A percentile compares a stretch with the other conserved stretches of the same genome.
Conservation (phyloP, 768 basidiomycete genomes). For the Austroboletus eburneus region DNA sequence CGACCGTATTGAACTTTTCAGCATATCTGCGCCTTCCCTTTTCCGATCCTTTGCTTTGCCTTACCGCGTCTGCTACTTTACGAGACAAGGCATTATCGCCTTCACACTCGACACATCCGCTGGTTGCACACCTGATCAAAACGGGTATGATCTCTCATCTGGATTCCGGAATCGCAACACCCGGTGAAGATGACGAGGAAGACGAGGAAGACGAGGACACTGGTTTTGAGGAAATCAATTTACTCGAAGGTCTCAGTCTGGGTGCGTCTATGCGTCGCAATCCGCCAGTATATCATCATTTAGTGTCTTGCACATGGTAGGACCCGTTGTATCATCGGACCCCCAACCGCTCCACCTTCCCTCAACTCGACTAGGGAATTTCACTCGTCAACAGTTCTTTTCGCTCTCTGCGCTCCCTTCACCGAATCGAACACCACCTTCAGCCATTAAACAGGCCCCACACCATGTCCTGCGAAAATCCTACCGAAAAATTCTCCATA, state of each 20-base stretch:
- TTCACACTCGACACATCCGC: conserved; percentile 35
- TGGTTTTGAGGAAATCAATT: conserved; percentile 63
- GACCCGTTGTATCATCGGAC: conserved; percentile 41
- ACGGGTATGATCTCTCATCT: conserved; percentile 14
- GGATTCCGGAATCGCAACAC: conserved; percentile 1
- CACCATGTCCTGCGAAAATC: conserved; percentile 80
- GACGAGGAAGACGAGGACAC: conserved; percentile 39
- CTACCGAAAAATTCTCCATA: conserved; percentile 72
- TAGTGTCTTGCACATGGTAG: conserved; percentile 23
- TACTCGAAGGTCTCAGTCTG: conserved; percentile 62
- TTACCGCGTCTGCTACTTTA: conserved; percentile 85
- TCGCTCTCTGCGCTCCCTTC: conserved; percentile 51
- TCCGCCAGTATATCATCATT: not conserved
- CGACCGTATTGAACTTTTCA: conserved; percentile 27
- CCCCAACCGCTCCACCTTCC: conserved; percentile 49
- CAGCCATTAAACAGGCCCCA: conserved; percentile 43
- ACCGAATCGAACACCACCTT: conserved; percentile 42
- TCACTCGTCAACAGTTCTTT: conserved; percentile 64
- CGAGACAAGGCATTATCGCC: conserved; percentile 66
- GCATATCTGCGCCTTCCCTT: conserved; percentile 72
- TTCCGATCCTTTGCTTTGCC: conserved; percentile 71
- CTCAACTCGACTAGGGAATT: conserved; percentile 64
- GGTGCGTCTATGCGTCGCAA: conserved; percentile 38
- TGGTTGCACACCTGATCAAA: conserved; percentile 26
- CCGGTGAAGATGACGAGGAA: conserved; percentile 19